Conservation (phyloP, 75 land plant species). For the Cryptomeria japonica region DNA sequence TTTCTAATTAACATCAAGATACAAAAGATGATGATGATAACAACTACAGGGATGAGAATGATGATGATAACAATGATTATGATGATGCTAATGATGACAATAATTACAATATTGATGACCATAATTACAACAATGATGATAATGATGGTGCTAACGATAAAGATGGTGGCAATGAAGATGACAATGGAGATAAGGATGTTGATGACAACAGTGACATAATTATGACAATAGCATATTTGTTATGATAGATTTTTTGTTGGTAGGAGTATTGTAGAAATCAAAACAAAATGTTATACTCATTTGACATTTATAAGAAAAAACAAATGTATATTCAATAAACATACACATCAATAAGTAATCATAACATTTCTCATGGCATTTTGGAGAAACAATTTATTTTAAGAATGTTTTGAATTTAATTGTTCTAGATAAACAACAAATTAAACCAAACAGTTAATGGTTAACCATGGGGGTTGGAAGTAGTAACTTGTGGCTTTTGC, state of each 20-base stretch:
- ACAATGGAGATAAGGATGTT: no score
- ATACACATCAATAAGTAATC: not conserved
- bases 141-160: no score
- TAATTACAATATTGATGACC: no score
- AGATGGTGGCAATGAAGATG: no score
- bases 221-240: not conserved
- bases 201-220: not conserved
- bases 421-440: not conserved
- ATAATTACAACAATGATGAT: no score
- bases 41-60: no score
- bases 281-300: not conserved
- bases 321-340: not conserved
- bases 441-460: not conserved
- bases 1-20: conserved; percentile 11
- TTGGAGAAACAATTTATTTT: not conserved
- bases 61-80: no score
- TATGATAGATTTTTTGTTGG: not conserved
- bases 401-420: not conserved
- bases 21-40: no score
- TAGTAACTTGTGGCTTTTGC: not conserved
- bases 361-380: not conserved
- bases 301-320: not conserved
- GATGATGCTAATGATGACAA: no score
- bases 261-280: not conserved
- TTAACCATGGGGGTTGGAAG: not conserved